These are phyloP conservation scores for Vigna mungo DNA, from an alignment of 306 rosid genomes.

Conservation along the genomic window DNA sequence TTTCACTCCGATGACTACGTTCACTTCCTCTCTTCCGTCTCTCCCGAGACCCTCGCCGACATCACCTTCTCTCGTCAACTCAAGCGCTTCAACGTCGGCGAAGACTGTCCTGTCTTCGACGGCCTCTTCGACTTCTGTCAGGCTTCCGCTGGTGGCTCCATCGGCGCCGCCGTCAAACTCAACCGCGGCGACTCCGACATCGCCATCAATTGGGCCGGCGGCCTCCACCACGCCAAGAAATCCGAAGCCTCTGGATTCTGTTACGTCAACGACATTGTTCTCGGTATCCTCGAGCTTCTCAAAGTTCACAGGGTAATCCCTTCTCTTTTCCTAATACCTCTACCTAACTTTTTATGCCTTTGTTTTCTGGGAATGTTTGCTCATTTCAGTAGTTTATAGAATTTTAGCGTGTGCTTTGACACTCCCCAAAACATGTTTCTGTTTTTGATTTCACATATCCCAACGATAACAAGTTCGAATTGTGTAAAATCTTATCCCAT, in stretches of 20 bases:
- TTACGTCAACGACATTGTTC: constrained; percentile 89
- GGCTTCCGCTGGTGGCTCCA: constrained; percentile 82
- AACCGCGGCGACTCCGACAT: constrained; percentile 76
- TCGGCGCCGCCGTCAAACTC: constrained; percentile 83
- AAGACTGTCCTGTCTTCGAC: constrained; percentile 86
- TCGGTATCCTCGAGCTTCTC: constrained; percentile 91
- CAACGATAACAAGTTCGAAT: neutral
- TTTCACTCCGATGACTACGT: constrained; percentile 79
- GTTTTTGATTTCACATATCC: no score
- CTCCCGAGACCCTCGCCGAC: constrained; percentile 64
- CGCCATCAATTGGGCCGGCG: constrained; percentile 85
- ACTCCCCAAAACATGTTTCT: no score
- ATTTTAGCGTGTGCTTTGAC: neutral
- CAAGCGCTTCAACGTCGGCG: constrained; percentile 82
- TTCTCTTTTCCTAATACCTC: neutral
- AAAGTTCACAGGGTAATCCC: constrained; percentile 77
- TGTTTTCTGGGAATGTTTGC: neutral
- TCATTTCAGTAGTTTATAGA: constrained; percentile 4
- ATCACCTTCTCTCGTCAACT: constrained; percentile 59
- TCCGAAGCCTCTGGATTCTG: constrained; percentile 93
- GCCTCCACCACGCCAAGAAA: constrained; percentile 84
- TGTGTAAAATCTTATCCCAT: neutral
- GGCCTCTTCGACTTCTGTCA: constrained; percentile 79
- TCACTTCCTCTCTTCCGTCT: constrained; percentile 65
- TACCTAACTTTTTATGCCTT: neutral